A percentile compares a stretch with the other conserved stretches of the same genome.
Evolutionary conservation across 495 filamentous ascomycete species (phyloP).

Genomic region (Penicillium lividum): DNA sequence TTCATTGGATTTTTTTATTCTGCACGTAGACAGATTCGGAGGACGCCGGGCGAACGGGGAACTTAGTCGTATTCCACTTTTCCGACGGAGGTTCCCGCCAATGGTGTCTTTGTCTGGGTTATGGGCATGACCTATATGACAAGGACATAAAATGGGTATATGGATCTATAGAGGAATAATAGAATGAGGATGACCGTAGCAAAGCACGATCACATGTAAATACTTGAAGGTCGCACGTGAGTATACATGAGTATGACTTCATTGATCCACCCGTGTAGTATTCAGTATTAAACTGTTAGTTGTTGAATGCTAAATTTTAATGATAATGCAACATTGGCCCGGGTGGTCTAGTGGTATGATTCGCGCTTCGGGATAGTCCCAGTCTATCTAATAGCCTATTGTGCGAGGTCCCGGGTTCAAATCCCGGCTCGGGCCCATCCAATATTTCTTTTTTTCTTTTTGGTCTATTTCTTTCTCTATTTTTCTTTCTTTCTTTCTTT

Average conservation of each 20-base stretch:
- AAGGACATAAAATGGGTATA: no score
- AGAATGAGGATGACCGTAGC: no score
- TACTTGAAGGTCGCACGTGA: not conserved
- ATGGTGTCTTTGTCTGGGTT: not conserved
- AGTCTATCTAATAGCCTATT: not conserved
- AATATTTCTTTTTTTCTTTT: not conserved
- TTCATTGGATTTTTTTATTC: no score
- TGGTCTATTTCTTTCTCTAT: not conserved
- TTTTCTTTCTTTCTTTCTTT: not conserved
- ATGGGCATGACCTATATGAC: no score
- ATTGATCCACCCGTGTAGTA: not conserved
- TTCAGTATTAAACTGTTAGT: no score
- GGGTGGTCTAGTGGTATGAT: slow-evolving; percentile 7
- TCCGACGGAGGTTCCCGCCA: slow-evolving; percentile 1
- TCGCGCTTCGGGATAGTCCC: slow-evolving; percentile 2
- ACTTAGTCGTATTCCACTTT: not conserved
- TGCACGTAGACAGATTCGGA: not conserved
- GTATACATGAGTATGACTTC: not conserved
- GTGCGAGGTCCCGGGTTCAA: slow-evolving; percentile 7
- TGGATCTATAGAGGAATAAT: no score
- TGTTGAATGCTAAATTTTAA: not conserved
- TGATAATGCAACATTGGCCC: not conserved
- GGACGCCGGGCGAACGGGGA: slow-evolving; percentile 3
- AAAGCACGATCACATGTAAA: not conserved
- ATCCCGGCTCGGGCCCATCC: slow-evolving; percentile 1